Evolutionary conservation across 768 basidiomycete genomes (phyloP).

Genomic region (Nidula microcarpa): DNA sequence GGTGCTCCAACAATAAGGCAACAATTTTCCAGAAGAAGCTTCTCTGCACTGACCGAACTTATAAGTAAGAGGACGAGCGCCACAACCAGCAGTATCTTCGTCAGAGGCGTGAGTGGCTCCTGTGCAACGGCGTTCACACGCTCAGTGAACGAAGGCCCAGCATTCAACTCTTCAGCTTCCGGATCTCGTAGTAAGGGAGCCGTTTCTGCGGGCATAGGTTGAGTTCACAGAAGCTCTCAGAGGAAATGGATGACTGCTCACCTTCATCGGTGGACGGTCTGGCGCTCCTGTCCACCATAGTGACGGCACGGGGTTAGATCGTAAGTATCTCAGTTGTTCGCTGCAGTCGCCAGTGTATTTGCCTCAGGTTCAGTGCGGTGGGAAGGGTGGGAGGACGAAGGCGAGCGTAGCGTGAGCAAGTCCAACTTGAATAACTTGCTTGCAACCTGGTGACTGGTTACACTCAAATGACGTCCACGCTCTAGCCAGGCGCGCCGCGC

Average conservation of each 20-base stretch:
- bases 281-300: slow-evolving; percentile 50
- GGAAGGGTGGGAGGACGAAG: too few species aligned
- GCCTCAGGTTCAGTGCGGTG: too few species aligned
- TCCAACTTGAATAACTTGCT: too few species aligned
- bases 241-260: slow-evolving; percentile 12
- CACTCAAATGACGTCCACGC: too few species aligned
- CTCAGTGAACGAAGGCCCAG: slow-evolving; percentile 33
- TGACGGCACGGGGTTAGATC: background rate
- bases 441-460: too few species aligned
- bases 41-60: slow-evolving; percentile 41
- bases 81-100: slow-evolving; percentile 76
- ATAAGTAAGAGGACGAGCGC: slow-evolving; percentile 77
- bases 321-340: background rate
- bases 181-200: slow-evolving; percentile 60
- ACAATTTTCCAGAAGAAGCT: too few species aligned
- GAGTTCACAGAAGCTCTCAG: slow-evolving; percentile 4
- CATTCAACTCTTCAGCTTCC: slow-evolving; percentile 30
- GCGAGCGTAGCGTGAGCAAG: too few species aligned
- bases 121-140: slow-evolving; percentile 56
- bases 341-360: background rate
- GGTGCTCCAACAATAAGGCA: too few species aligned
- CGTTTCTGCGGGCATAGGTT: slow-evolving; percentile 39
- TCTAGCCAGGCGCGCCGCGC: too few species aligned
- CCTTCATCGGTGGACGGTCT: slow-evolving; percentile 59
- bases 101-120: slow-evolving; percentile 79